phyloP scores from a whole-genome alignment of 495 filamentous ascomycete species.

The Penicillium waksmanii region DNA sequence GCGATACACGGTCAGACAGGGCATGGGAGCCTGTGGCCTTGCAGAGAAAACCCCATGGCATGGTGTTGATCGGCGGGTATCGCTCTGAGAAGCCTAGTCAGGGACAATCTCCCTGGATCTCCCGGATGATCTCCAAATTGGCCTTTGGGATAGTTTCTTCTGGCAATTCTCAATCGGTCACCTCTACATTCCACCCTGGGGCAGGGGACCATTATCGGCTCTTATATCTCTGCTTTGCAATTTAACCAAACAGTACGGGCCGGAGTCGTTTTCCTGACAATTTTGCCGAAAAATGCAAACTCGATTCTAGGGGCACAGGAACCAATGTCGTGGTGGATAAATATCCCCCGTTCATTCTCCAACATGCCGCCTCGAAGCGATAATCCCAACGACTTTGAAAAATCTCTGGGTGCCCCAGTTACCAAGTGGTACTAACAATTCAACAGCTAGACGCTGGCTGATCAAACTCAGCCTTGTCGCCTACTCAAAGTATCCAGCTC shows the following conservation, averaged over 20 bases:
- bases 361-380: constrained; percentile 7
- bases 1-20: not conserved
- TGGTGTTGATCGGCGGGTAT: not conserved
- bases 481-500: not conserved
- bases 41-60: not conserved
- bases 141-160: not conserved
- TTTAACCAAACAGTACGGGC: not conserved
- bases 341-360: not conserved
- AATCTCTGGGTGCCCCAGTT: constrained; percentile 2
- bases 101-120: not conserved
- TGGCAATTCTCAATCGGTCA: not conserved
- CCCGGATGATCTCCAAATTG: not conserved
- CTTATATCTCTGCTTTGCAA: not conserved
- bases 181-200: not conserved
- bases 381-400: not conserved
- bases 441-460: not conserved
- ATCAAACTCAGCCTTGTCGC: not conserved
- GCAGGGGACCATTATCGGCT: not conserved
- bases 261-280: not conserved
- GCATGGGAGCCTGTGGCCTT: no score
- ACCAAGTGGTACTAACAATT: not conserved
- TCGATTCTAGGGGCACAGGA: constrained; percentile 7
- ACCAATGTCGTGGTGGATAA: not conserved
- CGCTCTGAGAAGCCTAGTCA: not conserved
- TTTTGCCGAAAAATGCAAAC: constrained; percentile 23